A percentile compares a stretch with the other conserved stretches of the same genome.
These are phyloP conservation scores for Fusarium scirpi DNA, from an alignment of 2,329 filamentous ascomycete species.

Conservation along the genomic window DNA sequence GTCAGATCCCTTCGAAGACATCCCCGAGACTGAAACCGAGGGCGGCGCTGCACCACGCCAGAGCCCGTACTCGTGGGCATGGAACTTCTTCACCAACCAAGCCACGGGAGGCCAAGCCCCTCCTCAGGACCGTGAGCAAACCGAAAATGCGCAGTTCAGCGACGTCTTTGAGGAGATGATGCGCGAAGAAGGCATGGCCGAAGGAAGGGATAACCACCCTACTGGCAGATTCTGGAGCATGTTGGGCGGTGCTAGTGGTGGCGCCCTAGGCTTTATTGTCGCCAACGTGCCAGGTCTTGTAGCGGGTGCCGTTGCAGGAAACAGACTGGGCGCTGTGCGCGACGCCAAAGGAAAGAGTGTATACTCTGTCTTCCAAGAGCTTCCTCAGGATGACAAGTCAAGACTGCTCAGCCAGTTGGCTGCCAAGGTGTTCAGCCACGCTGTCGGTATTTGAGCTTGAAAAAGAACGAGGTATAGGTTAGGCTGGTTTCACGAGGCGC, in stretches of 20 bases:
- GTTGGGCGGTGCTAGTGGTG: conserved; percentile 86
- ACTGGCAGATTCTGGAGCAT: conserved; percentile 88
- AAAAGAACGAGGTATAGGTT: neutral
- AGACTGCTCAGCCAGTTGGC: conserved; percentile 86
- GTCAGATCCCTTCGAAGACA: conserved; percentile 61
- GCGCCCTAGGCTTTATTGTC: conserved; percentile 92
- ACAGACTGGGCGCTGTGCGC: conserved; percentile 87
- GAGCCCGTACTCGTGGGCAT: conserved; percentile 81
- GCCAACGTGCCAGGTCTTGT: conserved; percentile 91
- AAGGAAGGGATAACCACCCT: conserved; percentile 68
- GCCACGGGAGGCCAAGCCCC: conserved; percentile 40
- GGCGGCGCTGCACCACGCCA: conserved; percentile 55
- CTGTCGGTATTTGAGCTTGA: conserved; percentile 65
- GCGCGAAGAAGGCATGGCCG: conserved; percentile 84
- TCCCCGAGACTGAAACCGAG: conserved; percentile 48
- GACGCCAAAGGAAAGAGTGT: conserved; percentile 96
- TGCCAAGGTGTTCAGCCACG: conserved; percentile 85
- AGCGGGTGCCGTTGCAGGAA: conserved; percentile 92
- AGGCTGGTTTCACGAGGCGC: conserved; percentile 23
- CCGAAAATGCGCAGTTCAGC: conserved; percentile 86
- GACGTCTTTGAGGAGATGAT: conserved; percentile 92
- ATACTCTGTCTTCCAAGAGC: conserved; percentile 87
- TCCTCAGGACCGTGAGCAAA: conserved; percentile 61
- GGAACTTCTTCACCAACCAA: conserved; percentile 67
- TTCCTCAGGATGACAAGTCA: conserved; percentile 85